phyloP scores from a whole-genome alignment of 345 rosid genomes.

The Salix purpurea region DNA sequence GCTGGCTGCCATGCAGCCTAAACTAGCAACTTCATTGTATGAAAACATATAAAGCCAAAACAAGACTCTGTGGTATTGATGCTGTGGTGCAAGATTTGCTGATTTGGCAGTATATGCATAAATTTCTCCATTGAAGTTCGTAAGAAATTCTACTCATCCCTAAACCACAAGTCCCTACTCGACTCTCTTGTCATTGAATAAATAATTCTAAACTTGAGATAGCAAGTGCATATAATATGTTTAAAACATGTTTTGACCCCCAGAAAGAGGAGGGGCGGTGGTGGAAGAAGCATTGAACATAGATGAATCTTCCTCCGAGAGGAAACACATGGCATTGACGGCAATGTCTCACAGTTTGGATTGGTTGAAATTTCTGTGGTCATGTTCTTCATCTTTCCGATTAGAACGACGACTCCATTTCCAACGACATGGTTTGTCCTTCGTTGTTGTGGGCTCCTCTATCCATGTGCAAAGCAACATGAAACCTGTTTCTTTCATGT shows the following conservation, averaged over 20 bases:
- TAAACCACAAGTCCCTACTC: not conserved
- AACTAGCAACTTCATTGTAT: not conserved
- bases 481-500: not conserved
- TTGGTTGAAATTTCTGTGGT: not conserved
- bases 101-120: not conserved
- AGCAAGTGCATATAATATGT: too few relatives aligned
- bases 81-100: not conserved
- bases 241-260: not conserved
- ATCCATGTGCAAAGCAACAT: constrained; percentile 40
- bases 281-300: not conserved
- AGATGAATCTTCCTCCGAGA: not conserved
- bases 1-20: constrained; percentile 1
- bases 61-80: not conserved
- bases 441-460: constrained; percentile 22
- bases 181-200: not conserved
- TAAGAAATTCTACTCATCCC: not conserved
- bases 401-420: not conserved
- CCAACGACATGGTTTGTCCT: not conserved
- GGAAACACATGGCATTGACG: not conserved
- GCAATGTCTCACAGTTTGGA: not conserved
- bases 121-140: not conserved
- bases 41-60: not conserved
- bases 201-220: not conserved
- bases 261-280: not conserved
- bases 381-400: not conserved